phyloP scores from a whole-genome alignment of 179 eudicot genomes.

The Heliamphora pulchella region DNA sequence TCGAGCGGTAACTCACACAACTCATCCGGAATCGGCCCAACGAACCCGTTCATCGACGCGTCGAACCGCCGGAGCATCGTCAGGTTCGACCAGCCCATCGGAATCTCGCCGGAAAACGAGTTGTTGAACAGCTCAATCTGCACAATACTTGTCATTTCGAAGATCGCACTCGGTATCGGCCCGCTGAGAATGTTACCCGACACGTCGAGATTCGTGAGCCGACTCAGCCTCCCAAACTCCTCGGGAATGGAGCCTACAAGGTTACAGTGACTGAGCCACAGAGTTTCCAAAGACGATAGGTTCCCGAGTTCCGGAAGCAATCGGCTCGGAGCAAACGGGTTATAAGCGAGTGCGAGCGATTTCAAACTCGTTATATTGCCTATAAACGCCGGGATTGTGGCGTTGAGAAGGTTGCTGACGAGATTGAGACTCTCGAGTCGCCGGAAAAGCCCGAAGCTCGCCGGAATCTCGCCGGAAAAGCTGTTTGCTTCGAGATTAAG shows the following conservation, averaged over 20 bases:
- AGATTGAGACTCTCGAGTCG: constrained; percentile 26
- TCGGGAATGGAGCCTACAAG: constrained; percentile 34
- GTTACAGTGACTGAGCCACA: constrained; percentile 28
- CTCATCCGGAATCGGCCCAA: constrained; percentile 18
- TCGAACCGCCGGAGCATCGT: constrained; percentile 20
- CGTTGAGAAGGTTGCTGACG: constrained; percentile 27
- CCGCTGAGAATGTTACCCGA: constrained; percentile 31
- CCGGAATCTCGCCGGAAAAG: constrained; percentile 35
- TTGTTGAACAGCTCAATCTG: constrained; percentile 39
- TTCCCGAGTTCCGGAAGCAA: constrained; percentile 31
- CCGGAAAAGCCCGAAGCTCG: constrained; percentile 28
- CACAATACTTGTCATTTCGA: constrained; percentile 19
- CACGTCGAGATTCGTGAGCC: constrained; percentile 34
- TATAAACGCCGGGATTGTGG: constrained; percentile 26
- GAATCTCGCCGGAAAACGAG: constrained; percentile 19
- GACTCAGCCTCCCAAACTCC: constrained; percentile 18
- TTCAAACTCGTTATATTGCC: constrained; percentile 29
- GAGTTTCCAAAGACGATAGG: constrained; percentile 22
- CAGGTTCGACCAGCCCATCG: constrained; percentile 18
- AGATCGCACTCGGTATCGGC: constrained; percentile 23
- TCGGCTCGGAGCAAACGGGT: constrained; percentile 27
- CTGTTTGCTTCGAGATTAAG: constrained; percentile 28
- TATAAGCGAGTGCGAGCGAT: constrained; percentile 31
- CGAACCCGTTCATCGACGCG: constrained; percentile 16
- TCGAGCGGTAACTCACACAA: constrained; percentile 18